Base-by-base conservation (phyloP, 2,329 filamentous ascomycete species). In the Alternaria solani region DNA sequence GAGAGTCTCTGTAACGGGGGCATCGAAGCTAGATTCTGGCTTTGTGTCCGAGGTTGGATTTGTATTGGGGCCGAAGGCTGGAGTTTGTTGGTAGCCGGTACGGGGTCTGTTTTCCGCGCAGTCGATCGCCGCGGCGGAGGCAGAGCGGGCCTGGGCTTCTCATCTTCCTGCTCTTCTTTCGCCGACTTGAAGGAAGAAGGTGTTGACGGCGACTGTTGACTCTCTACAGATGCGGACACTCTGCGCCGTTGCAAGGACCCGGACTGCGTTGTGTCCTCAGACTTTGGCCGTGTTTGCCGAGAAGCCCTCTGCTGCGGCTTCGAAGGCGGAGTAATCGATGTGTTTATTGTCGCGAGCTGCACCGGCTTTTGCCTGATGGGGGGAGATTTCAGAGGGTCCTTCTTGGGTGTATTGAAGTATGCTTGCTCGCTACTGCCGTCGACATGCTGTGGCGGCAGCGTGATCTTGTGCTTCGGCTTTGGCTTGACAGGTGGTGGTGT, bases 51-150 rank as follows among this genome's bases (percentile, higher is more conserved):
- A 75, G 53, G 78, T 62, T 63, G 71, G 57, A 51, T 68, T 36
- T 70, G 63, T 66, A 66, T 46, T 46, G 69, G 63, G 12, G 67
- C 61, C 20, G 65, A 59, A 58, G 74, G 53, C 18, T 61, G 63
- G 5, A 58, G 42, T 18, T 61, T 64, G 26, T 44, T 51, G 23
- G 59, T 32, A 32, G 55, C 36, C 2, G 61, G 59, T 6, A 42
- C 51, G 7, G 61, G 36, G 7, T 67, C 64, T 9, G 52, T 26
- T 30, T 66, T 67, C 7, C 59, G 61, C 2, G 65, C 62, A 5
- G 63, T 65, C 2, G 73, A 75, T 38, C 78, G 73, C 26, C 77
- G 74, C 25, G 77, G 76, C n/a, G 78, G 77, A 41, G 78, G 77
- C 4, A 78, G 46, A 14, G 42, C 58, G 18, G 77, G 77, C 53